Percentiles rank a stretch among this genome's conserved stretches.
phyloP scores from a whole-genome alignment of 805 yeast species.

The Suhomyces sp. region DNA sequence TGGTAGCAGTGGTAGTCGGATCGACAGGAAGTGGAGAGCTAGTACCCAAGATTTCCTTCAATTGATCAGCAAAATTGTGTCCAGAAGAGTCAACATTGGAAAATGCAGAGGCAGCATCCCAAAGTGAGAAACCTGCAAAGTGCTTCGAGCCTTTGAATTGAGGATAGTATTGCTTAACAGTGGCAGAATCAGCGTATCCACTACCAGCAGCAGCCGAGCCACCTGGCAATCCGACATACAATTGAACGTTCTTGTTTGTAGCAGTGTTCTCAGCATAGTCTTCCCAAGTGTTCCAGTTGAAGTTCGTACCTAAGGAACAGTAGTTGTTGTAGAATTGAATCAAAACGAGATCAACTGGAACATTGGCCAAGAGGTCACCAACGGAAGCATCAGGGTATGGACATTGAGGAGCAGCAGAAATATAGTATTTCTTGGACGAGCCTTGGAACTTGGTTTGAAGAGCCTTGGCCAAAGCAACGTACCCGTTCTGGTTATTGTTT shows the following conservation, averaged over 20 bases:
- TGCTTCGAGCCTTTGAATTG: slow-evolving; percentile 17
- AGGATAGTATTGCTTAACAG: slow-evolving; percentile 16
- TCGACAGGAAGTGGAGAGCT: slow-evolving; percentile 3
- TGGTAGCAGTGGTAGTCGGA: slow-evolving; percentile 5
- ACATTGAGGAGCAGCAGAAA: slow-evolving; percentile 94
- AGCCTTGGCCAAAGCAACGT: slow-evolving; percentile 51
- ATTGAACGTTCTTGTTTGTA: slow-evolving; percentile 66
- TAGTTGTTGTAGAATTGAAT: slow-evolving; percentile 89
- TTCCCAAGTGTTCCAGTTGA: slow-evolving; percentile 73
- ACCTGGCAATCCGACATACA: slow-evolving; percentile 72
- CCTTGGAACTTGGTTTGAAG: slow-evolving; percentile 16
- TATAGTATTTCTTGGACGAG: slow-evolving; percentile 57
- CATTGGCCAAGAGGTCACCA: slow-evolving; percentile 36
- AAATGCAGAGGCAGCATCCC: slow-evolving; percentile 37
- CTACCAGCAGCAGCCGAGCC: slow-evolving; percentile 49
- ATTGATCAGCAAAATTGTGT: slow-evolving; percentile 16
- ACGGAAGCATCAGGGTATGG: slow-evolving; percentile 68
- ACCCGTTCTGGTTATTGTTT: slow-evolving; percentile 60
- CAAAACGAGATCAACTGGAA: slow-evolving; percentile 75
- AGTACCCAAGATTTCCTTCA: slow-evolving; percentile 16
- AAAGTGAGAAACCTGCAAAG: slow-evolving; percentile 40
- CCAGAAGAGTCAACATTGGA: slow-evolving; percentile 13
- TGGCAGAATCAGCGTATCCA: slow-evolving; percentile 46
- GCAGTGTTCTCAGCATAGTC: slow-evolving; percentile 56
- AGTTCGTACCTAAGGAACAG: slow-evolving; percentile 51